These are phyloP conservation scores for Cafeteria roenbergensis DNA, from an alignment of 108 stramenopile species.

Conservation along the genomic window DNA sequence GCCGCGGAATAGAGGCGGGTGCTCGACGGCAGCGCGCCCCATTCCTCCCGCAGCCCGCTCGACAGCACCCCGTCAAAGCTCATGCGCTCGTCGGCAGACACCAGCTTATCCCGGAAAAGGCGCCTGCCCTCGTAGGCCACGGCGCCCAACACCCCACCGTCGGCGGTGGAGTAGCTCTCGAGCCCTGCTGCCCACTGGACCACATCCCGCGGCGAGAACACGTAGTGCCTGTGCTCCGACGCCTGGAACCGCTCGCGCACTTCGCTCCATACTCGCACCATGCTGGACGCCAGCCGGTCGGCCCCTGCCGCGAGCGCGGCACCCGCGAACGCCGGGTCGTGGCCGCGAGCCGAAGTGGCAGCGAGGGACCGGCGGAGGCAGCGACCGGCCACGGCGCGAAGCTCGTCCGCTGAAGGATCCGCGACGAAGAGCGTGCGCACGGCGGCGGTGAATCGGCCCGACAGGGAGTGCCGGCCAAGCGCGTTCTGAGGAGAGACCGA, in stretches of 20 bases:
- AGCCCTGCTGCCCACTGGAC: conserved; percentile 38
- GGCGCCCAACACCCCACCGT: conserved; percentile 36
- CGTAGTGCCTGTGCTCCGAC: conserved; percentile 49
- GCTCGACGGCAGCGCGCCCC: conserved; percentile 20
- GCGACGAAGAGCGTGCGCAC: conserved; percentile 40
- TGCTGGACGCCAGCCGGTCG: conserved; percentile 32
- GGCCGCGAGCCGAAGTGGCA: background rate
- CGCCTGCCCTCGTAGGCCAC: conserved; percentile 41
- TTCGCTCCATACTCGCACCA: conserved; percentile 40
- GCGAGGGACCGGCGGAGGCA: conserved; percentile 19
- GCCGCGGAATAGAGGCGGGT: background rate
- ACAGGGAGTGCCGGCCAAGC: conserved; percentile 40
- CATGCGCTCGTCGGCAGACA: conserved; percentile 17
- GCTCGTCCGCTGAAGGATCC: conserved; percentile 38
- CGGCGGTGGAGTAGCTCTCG: conserved; percentile 38
- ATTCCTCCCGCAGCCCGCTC: conserved; percentile 16
- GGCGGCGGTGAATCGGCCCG: conserved; percentile 41
- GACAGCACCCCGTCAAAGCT: conserved; percentile 32
- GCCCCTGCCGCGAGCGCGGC: background rate
- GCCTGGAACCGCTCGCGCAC: conserved; percentile 34
- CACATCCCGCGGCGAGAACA: conserved; percentile 49
- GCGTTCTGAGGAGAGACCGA: conserved; percentile 48
- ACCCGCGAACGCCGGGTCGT: too few relatives aligned
- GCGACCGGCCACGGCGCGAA: conserved; percentile 25
- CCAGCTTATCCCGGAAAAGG: conserved; percentile 39